Evolutionary conservation across 2,329 filamentous ascomycete genomes (phyloP).

Genomic region (Parasarocladium wereldwijsianum): DNA sequence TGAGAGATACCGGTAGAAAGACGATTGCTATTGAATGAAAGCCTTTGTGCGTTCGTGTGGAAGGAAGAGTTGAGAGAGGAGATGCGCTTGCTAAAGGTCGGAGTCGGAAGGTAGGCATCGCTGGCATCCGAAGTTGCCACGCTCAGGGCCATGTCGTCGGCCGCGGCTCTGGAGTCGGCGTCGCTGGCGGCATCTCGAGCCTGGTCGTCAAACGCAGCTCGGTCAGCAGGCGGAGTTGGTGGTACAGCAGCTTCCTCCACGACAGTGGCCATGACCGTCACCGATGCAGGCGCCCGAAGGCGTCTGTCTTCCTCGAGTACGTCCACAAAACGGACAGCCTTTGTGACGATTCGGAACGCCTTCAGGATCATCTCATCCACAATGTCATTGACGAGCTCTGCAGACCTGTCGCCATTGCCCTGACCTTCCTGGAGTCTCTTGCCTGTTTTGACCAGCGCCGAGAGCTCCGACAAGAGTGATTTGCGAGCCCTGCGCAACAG

Average conservation of each 20-base stretch:
- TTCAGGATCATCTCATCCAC: constrained; percentile 89
- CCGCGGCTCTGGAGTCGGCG: constrained; percentile 24
- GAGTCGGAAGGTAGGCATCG: constrained; percentile 13
- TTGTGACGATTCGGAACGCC: constrained; percentile 86
- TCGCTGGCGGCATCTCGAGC: constrained; percentile 16
- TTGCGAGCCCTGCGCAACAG: constrained; percentile 69
- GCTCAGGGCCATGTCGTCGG: constrained; percentile 17
- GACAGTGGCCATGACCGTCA: constrained; percentile 46
- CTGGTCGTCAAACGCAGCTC: constrained; percentile 30
- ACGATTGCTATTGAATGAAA: constrained; percentile 22
- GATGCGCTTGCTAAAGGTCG: constrained; percentile 24
- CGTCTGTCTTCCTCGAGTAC: constrained; percentile 55
- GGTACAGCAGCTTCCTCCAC: constrained; percentile 43
- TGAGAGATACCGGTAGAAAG: constrained; percentile 48
- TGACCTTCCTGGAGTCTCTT: constrained; percentile 72
- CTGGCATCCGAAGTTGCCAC: constrained; percentile 18
- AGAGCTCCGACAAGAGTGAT: constrained; percentile 76
- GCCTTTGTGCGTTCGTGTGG: constrained; percentile 16
- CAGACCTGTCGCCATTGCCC: constrained; percentile 27
- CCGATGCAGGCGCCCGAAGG: constrained; percentile 32
- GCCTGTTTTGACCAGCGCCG: constrained; percentile 74
- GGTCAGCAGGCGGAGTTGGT: constrained; percentile 49
- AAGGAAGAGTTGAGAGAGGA: constrained; percentile 26
- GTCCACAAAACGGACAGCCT: constrained; percentile 81
- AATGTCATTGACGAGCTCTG: constrained; percentile 54